phyloP scores from a whole-genome alignment of 1,284 basidiomycete genomes.

The Fomitopsis palustris region DNA sequence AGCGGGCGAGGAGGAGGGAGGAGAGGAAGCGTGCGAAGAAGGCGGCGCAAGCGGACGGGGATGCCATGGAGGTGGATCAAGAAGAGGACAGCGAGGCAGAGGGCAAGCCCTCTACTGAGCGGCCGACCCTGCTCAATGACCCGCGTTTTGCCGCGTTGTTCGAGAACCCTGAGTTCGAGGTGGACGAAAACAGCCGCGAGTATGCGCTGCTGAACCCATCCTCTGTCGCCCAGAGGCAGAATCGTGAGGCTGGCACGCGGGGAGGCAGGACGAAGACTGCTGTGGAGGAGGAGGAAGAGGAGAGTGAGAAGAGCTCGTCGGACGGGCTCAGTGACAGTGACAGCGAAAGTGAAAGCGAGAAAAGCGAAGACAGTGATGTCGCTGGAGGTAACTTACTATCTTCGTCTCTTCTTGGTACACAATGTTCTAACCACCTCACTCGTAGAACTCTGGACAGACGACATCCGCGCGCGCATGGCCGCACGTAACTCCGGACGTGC shows the following conservation, averaged over 20 bases:
- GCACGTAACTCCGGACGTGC: slow-evolving; percentile 15
- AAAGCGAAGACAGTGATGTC: slow-evolving; percentile 49
- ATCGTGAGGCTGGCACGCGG: slow-evolving; percentile 21
- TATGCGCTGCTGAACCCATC: slow-evolving; percentile 92
- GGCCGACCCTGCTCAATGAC: slow-evolving; percentile 72
- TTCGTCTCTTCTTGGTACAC: slow-evolving; percentile 14
- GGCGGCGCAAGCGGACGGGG: slow-evolving; percentile 34
- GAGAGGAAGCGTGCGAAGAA: slow-evolving; percentile 56
- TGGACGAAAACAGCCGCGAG: slow-evolving; percentile 87
- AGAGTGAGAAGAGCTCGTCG: slow-evolving; percentile 79
- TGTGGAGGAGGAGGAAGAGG: slow-evolving; percentile 87
- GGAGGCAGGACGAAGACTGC: slow-evolving; percentile 60
- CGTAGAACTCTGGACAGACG: slow-evolving; percentile 26
- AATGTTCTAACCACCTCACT: neutral
- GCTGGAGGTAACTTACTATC: slow-evolving; percentile 41
- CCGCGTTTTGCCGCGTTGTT: slow-evolving; percentile 91
- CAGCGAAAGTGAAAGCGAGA: slow-evolving; percentile 20
- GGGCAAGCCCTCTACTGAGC: slow-evolving; percentile 34
- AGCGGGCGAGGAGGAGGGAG: slow-evolving; percentile 60
- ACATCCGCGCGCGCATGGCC: slow-evolving; percentile 23
- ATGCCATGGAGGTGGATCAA: slow-evolving; percentile 41
- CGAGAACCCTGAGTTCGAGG: slow-evolving; percentile 90
- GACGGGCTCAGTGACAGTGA: slow-evolving; percentile 54
- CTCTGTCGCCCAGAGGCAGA: slow-evolving; percentile 49
- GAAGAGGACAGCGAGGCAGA: slow-evolving; percentile 34